Evolutionary conservation across 768 basidiomycete genomes (phyloP).

Genomic region (Kwoniella mangroviensis): DNA sequence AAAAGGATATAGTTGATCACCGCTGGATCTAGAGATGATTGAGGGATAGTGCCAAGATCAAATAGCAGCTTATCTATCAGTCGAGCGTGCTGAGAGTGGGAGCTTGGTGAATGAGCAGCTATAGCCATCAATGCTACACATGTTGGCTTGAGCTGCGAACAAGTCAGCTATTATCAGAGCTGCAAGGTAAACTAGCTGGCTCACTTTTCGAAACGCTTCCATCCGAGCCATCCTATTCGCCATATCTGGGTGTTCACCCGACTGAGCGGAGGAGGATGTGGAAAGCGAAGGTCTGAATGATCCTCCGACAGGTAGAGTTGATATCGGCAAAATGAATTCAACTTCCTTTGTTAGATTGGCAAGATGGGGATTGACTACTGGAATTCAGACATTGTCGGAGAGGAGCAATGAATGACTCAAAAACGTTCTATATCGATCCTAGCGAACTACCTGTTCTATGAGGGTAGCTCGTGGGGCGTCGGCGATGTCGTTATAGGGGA

Average conservation of each 20-base stretch:
- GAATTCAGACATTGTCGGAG: neutral
- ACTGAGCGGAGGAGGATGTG: neutral
- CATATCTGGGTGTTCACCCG: neutral
- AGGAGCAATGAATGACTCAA: neutral
- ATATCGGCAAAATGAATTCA: neutral
- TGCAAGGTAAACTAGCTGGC: neutral
- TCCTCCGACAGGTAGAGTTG: neutral
- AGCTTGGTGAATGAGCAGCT: slow-evolving; percentile 66
- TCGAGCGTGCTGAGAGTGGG: slow-evolving; percentile 62
- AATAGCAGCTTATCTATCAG: slow-evolving; percentile 66
- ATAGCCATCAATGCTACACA: slow-evolving; percentile 82
- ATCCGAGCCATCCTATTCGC: slow-evolving; percentile 24
- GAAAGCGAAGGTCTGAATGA: neutral
- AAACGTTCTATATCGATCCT: too few relatives aligned
- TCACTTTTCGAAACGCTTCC: slow-evolving; percentile 48
- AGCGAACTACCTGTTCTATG: too few relatives aligned
- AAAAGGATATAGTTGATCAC: slow-evolving; percentile 84
- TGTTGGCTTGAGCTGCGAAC: slow-evolving; percentile 65
- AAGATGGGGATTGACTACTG: neutral
- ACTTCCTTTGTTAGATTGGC: neutral
- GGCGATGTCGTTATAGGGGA: too few relatives aligned
- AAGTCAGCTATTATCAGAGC: neutral
- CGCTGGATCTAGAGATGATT: slow-evolving; percentile 63
- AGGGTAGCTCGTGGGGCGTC: too few relatives aligned
- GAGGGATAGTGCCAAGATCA: slow-evolving; percentile 61